Percentiles rank a stretch among this genome's conserved stretches.
These are phyloP conservation scores for Fraxinus paxiana DNA, from an alignment of 305 asterid genomes.

Conservation along the genomic window DNA sequence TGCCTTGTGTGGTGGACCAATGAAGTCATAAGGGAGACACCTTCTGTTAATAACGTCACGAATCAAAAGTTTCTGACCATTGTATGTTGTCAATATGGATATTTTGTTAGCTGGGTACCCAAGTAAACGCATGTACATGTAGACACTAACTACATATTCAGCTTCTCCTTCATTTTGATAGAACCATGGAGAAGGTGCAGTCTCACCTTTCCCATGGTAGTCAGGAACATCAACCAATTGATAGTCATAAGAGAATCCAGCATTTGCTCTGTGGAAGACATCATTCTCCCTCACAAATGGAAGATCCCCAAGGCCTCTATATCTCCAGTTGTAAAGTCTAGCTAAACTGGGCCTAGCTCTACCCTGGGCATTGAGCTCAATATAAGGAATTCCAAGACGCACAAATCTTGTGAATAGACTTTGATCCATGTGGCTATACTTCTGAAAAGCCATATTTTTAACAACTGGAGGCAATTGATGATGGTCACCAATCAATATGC, in stretches of 20 bases:
- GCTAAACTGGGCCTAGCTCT: constrained; percentile 97
- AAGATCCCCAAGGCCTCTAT: constrained; percentile 89
- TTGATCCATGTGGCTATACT: constrained; percentile 99
- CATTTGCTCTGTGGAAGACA: constrained; percentile 67
- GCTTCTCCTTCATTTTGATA: constrained; percentile 99
- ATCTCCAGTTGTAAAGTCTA: constrained; percentile 90
- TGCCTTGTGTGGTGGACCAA: constrained; percentile 95
- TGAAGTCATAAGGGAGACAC: constrained; percentile 81
- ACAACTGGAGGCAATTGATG: constrained; percentile 98
- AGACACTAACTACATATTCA: constrained; percentile 81
- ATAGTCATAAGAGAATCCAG: constrained; percentile 84
- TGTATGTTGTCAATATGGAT: constrained; percentile 90
- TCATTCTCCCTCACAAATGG: constrained; percentile 61
- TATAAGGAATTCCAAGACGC: constrained; percentile 88
- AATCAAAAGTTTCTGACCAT: constrained; percentile 94
- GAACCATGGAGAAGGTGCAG: constrained; percentile 98
- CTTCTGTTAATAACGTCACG: constrained; percentile 92
- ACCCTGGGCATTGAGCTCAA: constrained; percentile 97
- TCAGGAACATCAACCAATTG: constrained; percentile 91
- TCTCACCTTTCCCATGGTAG: constrained; percentile 86
- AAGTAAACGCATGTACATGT: constrained; percentile 90
- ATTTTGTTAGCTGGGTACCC: constrained; percentile 94
- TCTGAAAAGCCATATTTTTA: constrained; percentile 99
- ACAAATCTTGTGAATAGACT: constrained; percentile 94
- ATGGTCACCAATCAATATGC: constrained; percentile 97